Conservation (phyloP, 768 basidiomycete species). For the Thelephora ganbajun region DNA sequence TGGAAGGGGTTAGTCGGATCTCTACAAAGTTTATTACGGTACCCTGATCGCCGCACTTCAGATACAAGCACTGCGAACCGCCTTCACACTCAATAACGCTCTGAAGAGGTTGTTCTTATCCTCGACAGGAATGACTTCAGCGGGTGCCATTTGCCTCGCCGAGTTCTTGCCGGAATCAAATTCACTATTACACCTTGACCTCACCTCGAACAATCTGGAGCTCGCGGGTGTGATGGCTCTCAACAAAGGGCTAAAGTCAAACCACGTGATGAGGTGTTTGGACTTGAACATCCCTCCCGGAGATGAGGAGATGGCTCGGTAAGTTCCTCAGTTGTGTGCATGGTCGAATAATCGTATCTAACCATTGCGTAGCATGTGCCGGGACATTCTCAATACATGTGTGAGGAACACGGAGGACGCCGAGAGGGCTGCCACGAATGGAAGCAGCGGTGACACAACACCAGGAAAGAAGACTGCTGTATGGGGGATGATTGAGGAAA, state of each 20-base stretch:
- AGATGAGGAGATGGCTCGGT: conserved; percentile 68
- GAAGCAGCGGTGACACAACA: conserved; percentile 17
- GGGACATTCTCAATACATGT: conserved; percentile 83
- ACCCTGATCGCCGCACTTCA: conserved; percentile 13
- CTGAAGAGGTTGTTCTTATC: conserved; percentile 89
- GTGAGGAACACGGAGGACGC: conserved; percentile 90
- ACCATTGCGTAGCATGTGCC: conserved; percentile 41
- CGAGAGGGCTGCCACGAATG: conserved; percentile 23
- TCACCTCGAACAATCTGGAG: conserved; percentile 73
- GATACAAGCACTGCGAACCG: conserved; percentile 81
- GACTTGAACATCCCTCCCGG: conserved; percentile 86
- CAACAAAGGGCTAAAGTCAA: conserved; percentile 70
- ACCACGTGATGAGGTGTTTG: conserved; percentile 79
- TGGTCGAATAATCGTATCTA: background rate
- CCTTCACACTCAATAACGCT: conserved; percentile 84
- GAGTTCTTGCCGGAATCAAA: conserved; percentile 90
- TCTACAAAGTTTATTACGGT: background rate
- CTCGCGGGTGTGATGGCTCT: conserved; percentile 91
- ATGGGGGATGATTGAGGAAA: conserved; percentile 80
- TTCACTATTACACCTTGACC: conserved; percentile 81
- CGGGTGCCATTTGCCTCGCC: conserved; percentile 87
- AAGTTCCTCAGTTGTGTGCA: conserved; percentile 8
- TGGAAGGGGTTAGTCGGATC: conserved; percentile 67
- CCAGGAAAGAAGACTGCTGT: conserved; percentile 46
- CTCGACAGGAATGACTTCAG: conserved; percentile 62